Conservation (phyloP, 2,329 filamentous ascomycete genomes). For the Phialophora macrospora region DNA sequence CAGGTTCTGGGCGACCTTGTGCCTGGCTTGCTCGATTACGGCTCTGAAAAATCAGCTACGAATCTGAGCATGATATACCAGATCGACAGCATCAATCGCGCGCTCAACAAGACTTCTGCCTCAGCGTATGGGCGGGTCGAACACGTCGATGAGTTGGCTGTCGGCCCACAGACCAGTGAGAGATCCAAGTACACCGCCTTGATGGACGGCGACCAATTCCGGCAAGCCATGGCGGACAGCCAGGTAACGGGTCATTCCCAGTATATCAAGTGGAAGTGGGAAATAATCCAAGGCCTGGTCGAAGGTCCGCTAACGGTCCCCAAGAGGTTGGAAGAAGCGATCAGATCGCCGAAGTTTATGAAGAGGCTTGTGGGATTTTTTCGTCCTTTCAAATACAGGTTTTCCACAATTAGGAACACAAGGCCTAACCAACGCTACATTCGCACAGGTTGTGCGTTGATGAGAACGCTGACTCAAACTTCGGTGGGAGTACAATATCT, state of each 20-base stretch:
- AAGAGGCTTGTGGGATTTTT: conserved; percentile 95
- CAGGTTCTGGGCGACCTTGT: conserved; percentile 89
- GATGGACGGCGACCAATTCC: conserved; percentile 68
- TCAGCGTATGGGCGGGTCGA: conserved; percentile 49
- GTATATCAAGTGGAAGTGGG: conserved; percentile 97
- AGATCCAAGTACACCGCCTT: conserved; percentile 64
- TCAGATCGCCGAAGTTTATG: conserved; percentile 93
- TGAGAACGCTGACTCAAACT: conserved; percentile 84
- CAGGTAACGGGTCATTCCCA: conserved; percentile 88
- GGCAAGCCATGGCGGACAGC: conserved; percentile 69
- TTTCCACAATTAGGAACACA: conserved; percentile 86
- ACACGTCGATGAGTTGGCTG: conserved; percentile 42
- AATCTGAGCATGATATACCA: conserved; percentile 94
- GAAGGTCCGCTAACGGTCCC: conserved; percentile 90
- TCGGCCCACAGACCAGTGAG: conserved; percentile 48
- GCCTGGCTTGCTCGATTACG: conserved; percentile 72
- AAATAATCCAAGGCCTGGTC: conserved; percentile 84
- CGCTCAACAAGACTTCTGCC: conserved; percentile 70
- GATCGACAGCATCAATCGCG: conserved; percentile 95
- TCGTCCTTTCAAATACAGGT: conserved; percentile 94
- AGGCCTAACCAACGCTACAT: conserved; percentile 95
- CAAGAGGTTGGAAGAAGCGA: conserved; percentile 89
- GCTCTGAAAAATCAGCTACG: conserved; percentile 72
- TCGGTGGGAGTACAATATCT: conserved; percentile 83
- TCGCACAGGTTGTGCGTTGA: conserved; percentile 82